Evolutionary conservation across 768 basidiomycete genomes (phyloP).

Genomic region (Pleurotus ostreatus): DNA sequence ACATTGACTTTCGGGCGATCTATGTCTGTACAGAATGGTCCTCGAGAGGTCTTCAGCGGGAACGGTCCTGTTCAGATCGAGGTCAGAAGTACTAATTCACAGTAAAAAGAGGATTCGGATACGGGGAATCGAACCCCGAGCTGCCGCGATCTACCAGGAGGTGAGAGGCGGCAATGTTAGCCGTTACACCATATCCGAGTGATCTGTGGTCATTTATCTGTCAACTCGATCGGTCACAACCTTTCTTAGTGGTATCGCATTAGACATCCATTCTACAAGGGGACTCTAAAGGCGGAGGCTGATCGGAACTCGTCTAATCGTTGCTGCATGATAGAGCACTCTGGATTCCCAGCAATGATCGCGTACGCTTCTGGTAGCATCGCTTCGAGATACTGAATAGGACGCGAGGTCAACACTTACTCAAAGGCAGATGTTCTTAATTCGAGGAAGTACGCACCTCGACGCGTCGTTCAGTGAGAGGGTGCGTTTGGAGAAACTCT

Average conservation of each 20-base stretch:
- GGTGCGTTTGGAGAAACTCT: constrained; percentile 82
- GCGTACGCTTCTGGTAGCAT: constrained; percentile 55
- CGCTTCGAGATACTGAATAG: constrained; percentile 43
- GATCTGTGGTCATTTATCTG: too few species aligned
- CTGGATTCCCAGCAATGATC: constrained; percentile 50
- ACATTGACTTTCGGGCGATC: too few species aligned
- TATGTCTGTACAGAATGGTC: too few species aligned
- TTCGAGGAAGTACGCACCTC: constrained; percentile 40
- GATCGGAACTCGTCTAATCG: constrained; percentile 29
- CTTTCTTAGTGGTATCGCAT: too few species aligned
- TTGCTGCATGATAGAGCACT: constrained; percentile 42
- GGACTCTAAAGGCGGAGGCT: constrained; percentile 2
- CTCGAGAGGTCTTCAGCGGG: too few species aligned
- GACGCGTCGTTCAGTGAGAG: constrained; percentile 66
- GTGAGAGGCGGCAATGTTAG: constrained; percentile 58
- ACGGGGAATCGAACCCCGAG: constrained; percentile 60
- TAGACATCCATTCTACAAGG: not conserved
- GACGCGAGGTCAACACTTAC: not conserved
- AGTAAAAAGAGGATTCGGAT: not conserved
- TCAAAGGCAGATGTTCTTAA: too few species aligned
- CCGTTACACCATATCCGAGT: constrained; percentile 52
- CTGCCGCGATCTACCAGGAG: constrained; percentile 32
- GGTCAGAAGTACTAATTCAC: too few species aligned
- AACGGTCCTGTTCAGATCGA: too few species aligned
- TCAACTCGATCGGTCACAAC: too few species aligned